These are phyloP conservation scores for Cercophora samala DNA, from an alignment of 495 filamentous ascomycete species.

Conservation along the genomic window DNA sequence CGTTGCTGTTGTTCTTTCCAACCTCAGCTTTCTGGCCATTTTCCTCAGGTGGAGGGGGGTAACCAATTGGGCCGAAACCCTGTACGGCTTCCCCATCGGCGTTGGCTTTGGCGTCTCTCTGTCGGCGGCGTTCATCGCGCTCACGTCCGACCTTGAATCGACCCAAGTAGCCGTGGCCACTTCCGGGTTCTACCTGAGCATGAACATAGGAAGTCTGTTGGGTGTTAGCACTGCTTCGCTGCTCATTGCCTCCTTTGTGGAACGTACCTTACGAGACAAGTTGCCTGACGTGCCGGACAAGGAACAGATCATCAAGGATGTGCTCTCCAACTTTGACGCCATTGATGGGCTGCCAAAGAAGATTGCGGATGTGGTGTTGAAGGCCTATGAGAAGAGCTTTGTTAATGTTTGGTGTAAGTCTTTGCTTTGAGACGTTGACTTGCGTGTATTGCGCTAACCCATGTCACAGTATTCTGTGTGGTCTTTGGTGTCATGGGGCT, in stretches of 20 bases:
- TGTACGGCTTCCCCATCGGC: constrained; percentile 21
- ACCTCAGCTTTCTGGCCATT: constrained; percentile 15
- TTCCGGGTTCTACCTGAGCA: constrained; percentile 17
- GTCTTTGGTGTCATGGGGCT: constrained; percentile 15
- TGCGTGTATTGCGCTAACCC: not conserved
- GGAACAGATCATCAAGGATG: constrained; percentile 8
- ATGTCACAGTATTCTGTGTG: constrained; percentile 11
- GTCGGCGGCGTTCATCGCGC: constrained; percentile 21
- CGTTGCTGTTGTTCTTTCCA: constrained; percentile 4
- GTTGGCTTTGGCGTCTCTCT: constrained; percentile 21
- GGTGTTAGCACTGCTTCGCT: constrained; percentile 14
- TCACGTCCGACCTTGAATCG: constrained; percentile 13
- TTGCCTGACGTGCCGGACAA: constrained; percentile 5
- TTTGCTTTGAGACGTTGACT: not conserved
- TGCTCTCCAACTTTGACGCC: constrained; percentile 19
- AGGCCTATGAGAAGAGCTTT: constrained; percentile 17
- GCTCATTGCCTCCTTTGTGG: constrained; percentile 13
- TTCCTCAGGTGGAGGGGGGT: constrained; percentile 15
- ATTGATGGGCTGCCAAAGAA: constrained; percentile 17
- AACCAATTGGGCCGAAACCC: constrained; percentile 15
- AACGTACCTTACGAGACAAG: constrained; percentile 6
- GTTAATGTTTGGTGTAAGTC: constrained; percentile 20
- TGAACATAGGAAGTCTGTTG: constrained; percentile 18
- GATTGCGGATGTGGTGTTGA: constrained; percentile 9
- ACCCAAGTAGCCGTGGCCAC: constrained; percentile 15